A percentile compares a stretch with the other conserved stretches of the same genome.
phyloP scores from a whole-genome alignment of 371 early-diverging fungal genomes.

The Lichtheimia ornata region DNA sequence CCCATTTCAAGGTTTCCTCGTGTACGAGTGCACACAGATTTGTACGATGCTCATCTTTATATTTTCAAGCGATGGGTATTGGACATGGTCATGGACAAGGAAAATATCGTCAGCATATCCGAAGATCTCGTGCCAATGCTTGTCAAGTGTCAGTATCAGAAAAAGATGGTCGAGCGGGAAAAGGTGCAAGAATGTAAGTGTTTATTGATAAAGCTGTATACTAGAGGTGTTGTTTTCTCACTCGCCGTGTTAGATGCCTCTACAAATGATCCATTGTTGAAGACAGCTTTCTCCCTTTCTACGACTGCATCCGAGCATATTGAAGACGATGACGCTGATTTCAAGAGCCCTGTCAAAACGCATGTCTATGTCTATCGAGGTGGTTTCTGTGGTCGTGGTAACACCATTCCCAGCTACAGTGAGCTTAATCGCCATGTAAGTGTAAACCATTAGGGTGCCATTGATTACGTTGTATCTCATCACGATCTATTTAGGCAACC shows the following conservation, averaged over 20 bases:
- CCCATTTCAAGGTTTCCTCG: slow-evolving; percentile 63
- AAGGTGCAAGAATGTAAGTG: slow-evolving; percentile 66
- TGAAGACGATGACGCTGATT: slow-evolving; percentile 32
- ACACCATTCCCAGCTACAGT: slow-evolving; percentile 80
- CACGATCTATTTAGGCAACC: slow-evolving; percentile 37
- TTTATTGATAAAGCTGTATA: neutral
- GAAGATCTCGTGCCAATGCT: slow-evolving; percentile 86
- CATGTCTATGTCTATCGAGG: slow-evolving; percentile 49
- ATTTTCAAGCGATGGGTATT: slow-evolving; percentile 90
- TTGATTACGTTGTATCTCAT: slow-evolving; percentile 4
- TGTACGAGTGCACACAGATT: slow-evolving; percentile 70
- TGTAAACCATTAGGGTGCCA: neutral
- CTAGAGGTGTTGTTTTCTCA: neutral
- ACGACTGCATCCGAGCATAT: slow-evolving; percentile 40
- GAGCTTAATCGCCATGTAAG: slow-evolving; percentile 85
- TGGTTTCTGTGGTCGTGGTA: slow-evolving; percentile 74
- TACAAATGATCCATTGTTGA: slow-evolving; percentile 28
- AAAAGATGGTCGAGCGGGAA: slow-evolving; percentile 65
- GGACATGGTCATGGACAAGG: slow-evolving; percentile 71
- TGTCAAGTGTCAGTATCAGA: slow-evolving; percentile 76
- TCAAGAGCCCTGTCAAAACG: slow-evolving; percentile 49
- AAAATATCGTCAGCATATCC: slow-evolving; percentile 75
- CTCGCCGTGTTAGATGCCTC: slow-evolving; percentile 32
- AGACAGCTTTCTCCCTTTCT: slow-evolving; percentile 49
- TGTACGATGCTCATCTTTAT: slow-evolving; percentile 90